Conservation (phyloP, 2,329 filamentous ascomycete species). For the Phoma herbarum region DNA sequence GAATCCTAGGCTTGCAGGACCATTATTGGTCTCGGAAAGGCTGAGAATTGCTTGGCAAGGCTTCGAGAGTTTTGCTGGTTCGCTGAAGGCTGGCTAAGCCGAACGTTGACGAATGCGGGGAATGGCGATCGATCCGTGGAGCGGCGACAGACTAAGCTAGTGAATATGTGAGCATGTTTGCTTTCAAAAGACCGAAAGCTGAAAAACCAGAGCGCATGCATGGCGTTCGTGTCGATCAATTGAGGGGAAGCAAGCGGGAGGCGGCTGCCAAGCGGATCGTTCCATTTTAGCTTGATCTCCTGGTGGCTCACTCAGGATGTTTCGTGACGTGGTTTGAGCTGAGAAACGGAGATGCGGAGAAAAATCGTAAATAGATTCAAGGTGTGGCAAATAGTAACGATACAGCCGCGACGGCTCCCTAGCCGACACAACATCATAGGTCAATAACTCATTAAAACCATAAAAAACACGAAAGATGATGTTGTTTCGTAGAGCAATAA, state of each 20-base stretch:
- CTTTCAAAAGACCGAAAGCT: background rate
- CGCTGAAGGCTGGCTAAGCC: background rate
- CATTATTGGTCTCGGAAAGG: background rate
- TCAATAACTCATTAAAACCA: background rate
- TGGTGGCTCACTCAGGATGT: background rate
- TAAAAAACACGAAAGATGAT: background rate
- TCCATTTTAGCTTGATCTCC: background rate
- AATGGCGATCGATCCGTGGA: background rate
- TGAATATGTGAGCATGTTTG: background rate
- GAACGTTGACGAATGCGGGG: background rate
- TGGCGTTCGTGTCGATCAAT: background rate
- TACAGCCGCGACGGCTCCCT: constrained; percentile 6
- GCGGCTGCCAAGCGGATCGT: constrained; percentile 4
- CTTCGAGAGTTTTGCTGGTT: background rate
- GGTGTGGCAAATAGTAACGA: background rate
- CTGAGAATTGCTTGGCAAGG: background rate
- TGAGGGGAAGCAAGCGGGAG: constrained; percentile 4
- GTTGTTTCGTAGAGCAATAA: background rate
- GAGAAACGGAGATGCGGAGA: background rate
- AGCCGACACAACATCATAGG: background rate
- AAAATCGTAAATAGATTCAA: background rate
- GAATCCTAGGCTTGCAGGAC: background rate
- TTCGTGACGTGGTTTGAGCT: background rate
- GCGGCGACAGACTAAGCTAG: background rate
- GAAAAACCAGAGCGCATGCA: background rate